Conservation (phyloP, 1,139 yeast species). For the Lodderomyces oxycetoniae region DNA sequence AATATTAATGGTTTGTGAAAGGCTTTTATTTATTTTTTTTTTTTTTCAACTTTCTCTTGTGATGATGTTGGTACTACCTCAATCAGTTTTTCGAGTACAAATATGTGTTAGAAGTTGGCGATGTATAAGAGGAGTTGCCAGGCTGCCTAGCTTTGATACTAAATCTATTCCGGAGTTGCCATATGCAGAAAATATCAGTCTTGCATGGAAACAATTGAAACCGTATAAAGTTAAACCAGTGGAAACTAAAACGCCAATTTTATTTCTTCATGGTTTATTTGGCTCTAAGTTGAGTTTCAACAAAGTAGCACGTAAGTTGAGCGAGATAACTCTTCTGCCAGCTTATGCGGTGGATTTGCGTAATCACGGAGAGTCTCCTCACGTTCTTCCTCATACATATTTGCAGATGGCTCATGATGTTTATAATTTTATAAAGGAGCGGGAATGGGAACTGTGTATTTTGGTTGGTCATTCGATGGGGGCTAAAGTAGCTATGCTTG, state of each 20-base stretch:
- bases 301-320: conserved; percentile 32
- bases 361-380: conserved; percentile 49
- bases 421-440: conserved; percentile 21
- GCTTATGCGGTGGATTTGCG: conserved; percentile 46
- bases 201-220: conserved; percentile 9
- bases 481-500: conserved; percentile 49
- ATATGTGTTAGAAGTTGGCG: neutral
- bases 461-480: conserved; percentile 54
- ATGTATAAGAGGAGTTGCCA: neutral
- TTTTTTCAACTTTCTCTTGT: too few species aligned
- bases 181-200: conserved; percentile 9
- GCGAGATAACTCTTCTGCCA: conserved; percentile 25
- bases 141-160: conserved; percentile 6
- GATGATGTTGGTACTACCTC: too few species aligned
- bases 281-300: conserved; percentile 42
- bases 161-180: conserved; percentile 12
- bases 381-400: conserved; percentile 42
- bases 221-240: conserved; percentile 6
- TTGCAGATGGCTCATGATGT: conserved; percentile 42
- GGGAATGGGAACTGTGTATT: conserved; percentile 24
- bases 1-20: neutral
- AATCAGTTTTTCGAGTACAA: too few species aligned
- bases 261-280: conserved; percentile 48
- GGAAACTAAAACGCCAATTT: conserved; percentile 24
- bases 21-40: neutral